Evolutionary conservation across 139 green algal genomes (phyloP).

Genomic region (Micractinium conductrix): DNA sequence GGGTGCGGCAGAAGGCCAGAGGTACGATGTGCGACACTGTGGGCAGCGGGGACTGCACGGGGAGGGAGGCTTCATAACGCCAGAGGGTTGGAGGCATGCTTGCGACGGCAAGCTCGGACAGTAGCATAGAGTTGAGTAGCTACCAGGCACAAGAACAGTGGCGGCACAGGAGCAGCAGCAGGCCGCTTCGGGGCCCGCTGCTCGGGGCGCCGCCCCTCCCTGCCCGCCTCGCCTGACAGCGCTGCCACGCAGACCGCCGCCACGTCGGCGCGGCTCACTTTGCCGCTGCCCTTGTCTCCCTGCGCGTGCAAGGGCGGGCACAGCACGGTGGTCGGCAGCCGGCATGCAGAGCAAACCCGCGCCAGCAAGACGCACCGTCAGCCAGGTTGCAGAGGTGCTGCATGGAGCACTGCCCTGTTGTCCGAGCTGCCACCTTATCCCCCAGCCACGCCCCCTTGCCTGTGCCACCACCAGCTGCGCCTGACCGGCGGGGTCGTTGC

Average conservation of each 20-base stretch:
- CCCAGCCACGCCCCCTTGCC: conserved; percentile 3
- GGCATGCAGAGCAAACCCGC: neutral
- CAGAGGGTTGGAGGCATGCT: neutral
- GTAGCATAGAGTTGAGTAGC: too few species aligned
- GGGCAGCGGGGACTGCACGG: too few species aligned
- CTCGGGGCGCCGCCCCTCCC: too few species aligned
- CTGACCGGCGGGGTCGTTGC: conserved; percentile 37
- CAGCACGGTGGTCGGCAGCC: neutral
- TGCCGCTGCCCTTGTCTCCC: conserved; percentile 46
- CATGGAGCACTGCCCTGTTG: too few species aligned
- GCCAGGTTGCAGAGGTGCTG: too few species aligned
- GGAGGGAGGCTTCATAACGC: too few species aligned
- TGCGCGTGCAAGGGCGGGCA: conserved; percentile 21
- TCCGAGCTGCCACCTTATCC: neutral
- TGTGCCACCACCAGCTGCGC: conserved; percentile 22
- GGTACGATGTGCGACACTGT: too few species aligned
- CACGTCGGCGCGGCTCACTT: conserved; percentile 66
- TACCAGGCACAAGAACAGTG: neutral
- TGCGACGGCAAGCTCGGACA: neutral
- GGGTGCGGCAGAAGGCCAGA: too few species aligned
- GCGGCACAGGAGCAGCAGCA: neutral
- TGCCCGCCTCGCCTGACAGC: conserved; percentile 44
- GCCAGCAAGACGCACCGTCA: too few species aligned
- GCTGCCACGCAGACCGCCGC: conserved; percentile 67
- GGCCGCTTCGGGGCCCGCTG: too few species aligned